Evolutionary conservation across 495 filamentous ascomycete species (phyloP), one percentile per base, ranked within the genome.

Genomic region (Penicillium pulvis): DNA sequence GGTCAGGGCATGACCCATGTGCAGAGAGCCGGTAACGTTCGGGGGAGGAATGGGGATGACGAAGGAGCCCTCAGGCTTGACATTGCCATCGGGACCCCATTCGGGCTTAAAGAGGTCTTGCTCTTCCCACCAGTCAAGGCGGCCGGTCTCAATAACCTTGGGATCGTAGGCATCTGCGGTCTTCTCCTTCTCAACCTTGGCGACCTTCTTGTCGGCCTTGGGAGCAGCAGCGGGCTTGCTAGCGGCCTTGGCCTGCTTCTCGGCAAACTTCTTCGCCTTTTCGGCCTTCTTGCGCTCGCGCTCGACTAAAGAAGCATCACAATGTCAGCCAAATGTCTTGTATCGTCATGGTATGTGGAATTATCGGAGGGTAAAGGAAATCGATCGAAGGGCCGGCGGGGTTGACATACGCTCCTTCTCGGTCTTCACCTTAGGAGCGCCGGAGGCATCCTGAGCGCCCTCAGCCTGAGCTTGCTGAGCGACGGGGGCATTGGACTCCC

Each of bases 21-120:
- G 87, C 39, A 89, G 79, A 50, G 82, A 79, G 55, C 83, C 85
- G 57, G 84, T 90, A 44, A 94, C 88, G 64, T 94, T 94, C 23
- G 90, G 90, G 31, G 90, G 90, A 44, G 90, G 90, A 35, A 85
- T 82, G 0, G 83, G 78, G 61, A 93, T 90, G 53, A 91, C 85
- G 62, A 92, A 93, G 58, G 78, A 78, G 36, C 88, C 88, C 60
- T 79, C 80, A 4, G 83, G 79, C 76, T 88, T 90, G 36, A 86
- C 83, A 51, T 88, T 83, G 59, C 83, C 84, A 68, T 91, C 83
- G 48, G 74, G 63, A 28, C 75, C 79, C 57, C 87, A 85, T 64
- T 91, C 84, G 30, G 90, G 90, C 71, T 84, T 77, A 75, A 92
- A 92, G 73, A 91, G 87, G 48, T 81, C 85, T 55, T 78, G 76